A percentile compares a stretch with the other conserved stretches of the same genome.
Evolutionary conservation across 2,329 filamentous ascomycete genomes (phyloP).

Genomic region (Aspergillus sp.): DNA sequence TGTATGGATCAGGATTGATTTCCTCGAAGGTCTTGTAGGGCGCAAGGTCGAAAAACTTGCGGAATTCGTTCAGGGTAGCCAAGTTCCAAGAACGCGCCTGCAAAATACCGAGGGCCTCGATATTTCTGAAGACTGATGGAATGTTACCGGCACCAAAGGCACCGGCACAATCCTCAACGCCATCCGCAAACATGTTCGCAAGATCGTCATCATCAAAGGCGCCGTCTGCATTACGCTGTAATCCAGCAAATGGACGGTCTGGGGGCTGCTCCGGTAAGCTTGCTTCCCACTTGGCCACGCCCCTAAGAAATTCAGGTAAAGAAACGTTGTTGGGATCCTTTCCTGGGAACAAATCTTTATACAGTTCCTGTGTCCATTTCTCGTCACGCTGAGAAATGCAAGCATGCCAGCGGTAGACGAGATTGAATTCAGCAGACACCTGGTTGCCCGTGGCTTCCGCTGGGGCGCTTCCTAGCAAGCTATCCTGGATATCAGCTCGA

Average conservation of each 20-base stretch:
- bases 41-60: slow-evolving; percentile 54
- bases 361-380: slow-evolving; percentile 60
- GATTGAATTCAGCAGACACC: slow-evolving; percentile 68
- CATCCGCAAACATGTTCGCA: slow-evolving; percentile 55
- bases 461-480: slow-evolving; percentile 48
- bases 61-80: slow-evolving; percentile 61
- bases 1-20: slow-evolving; percentile 53
- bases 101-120: slow-evolving; percentile 65
- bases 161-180: slow-evolving; percentile 63
- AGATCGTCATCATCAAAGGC: slow-evolving; percentile 61
- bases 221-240: slow-evolving; percentile 53
- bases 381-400: slow-evolving; percentile 63
- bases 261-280: slow-evolving; percentile 48
- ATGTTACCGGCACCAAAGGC: slow-evolving; percentile 62
- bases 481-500: slow-evolving; percentile 58
- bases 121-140: slow-evolving; percentile 58
- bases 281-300: slow-evolving; percentile 45
- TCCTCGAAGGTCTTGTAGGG: slow-evolving; percentile 54
- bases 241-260: slow-evolving; percentile 51
- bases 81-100: slow-evolving; percentile 64
- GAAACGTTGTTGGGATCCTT: slow-evolving; percentile 39
- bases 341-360: slow-evolving; percentile 50
- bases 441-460: slow-evolving; percentile 64
- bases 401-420: slow-evolving; percentile 67
- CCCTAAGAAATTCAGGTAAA: slow-evolving; percentile 42